Evolutionary conservation across 306 rosid genomes (phyloP), one percentile per base, ranked within the genome.

Genomic region (Malus fusca): DNA sequence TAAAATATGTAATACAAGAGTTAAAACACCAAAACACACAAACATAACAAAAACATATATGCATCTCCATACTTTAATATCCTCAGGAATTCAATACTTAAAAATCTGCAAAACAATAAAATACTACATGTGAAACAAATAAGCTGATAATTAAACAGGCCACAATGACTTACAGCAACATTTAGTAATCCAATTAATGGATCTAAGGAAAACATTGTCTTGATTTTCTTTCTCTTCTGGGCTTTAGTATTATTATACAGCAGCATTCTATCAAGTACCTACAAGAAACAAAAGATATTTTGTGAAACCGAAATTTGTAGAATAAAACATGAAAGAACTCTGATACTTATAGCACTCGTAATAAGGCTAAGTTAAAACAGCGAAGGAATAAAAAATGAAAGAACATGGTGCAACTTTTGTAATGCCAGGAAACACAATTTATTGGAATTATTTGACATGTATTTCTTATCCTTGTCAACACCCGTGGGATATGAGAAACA

Each of bases 251-350:
- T 74, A 84, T 84, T 84, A 82, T 82, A 92, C 37, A 42, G 79
- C 78, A 95, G 80, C 97, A 95, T 90, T 88, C 88, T 82, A 72
- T 84, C 78, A 30, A 95, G 77, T 60, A 90, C 97, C 98, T 95
- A 78, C 88, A 84, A 68, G 79, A 33, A 77, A n/a, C 68, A 72
- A 55, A 72, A 64, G 64, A 69, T 48, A 71, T 69, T 40, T 73
- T 66, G 76, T 79, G 71, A 74, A 73, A 77, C 67, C 37, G 51
- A 30, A 64, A 66, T 11, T 68, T 55, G 59, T 78, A 66, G 52
- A 81, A 35, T 35, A 35, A 35, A 35, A 35, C 0, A 35, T 35
- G 40, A 35, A 35, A 40, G 44, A 40, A 40, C 44, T 9, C 44
- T 40, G 44, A 18, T 21, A 56, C 21, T 60, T 25, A 60, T 25